Conservation (phyloP, 495 filamentous ascomycete species). For the Annulohypoxylon moriforme region DNA sequence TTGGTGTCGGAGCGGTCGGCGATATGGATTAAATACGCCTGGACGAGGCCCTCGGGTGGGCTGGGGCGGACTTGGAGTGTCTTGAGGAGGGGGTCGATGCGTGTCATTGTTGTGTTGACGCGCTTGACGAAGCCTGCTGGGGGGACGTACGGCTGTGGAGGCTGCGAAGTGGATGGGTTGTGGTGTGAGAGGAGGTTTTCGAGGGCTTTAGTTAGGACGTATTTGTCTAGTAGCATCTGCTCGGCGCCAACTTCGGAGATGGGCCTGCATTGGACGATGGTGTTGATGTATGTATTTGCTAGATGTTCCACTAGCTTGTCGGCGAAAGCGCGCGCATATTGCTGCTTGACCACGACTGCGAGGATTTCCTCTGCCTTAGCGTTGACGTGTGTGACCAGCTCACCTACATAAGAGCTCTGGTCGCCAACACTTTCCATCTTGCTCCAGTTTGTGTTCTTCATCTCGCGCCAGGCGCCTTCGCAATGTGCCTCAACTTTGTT, state of each 20-base stretch:
- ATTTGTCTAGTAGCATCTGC: slow-evolving; percentile 96
- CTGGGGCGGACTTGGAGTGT: slow-evolving; percentile 93
- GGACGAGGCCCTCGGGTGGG: slow-evolving; percentile 92
- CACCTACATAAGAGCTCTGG: slow-evolving; percentile 89
- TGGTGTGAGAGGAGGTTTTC: slow-evolving; percentile 72
- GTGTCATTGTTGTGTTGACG: slow-evolving; percentile 83
- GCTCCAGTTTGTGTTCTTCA: slow-evolving; percentile 96
- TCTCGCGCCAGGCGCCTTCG: slow-evolving; percentile 93
- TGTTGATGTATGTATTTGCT: slow-evolving; percentile 79
- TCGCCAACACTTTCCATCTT: slow-evolving; percentile 95
- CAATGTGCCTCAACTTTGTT: slow-evolving; percentile 82
- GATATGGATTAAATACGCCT: slow-evolving; percentile 96
- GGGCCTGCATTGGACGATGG: slow-evolving; percentile 87
- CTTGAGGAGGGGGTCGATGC: slow-evolving; percentile 92
- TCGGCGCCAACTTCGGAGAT: slow-evolving; percentile 96
- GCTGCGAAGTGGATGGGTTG: slow-evolving; percentile 45
- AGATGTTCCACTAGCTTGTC: slow-evolving; percentile 92
- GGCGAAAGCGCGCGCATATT: slow-evolving; percentile 93
- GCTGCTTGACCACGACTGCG: slow-evolving; percentile 83
- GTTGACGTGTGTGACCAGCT: slow-evolving; percentile 79
- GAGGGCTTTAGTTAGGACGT: slow-evolving; percentile 87
- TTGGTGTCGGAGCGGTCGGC: slow-evolving; percentile 90
- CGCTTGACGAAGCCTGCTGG: slow-evolving; percentile 83
- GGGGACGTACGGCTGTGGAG: slow-evolving; percentile 58
- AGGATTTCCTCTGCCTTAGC: slow-evolving; percentile 76